Conservation (phyloP, 345 rosid species). For the Xanthoceras sorbifolium region DNA sequence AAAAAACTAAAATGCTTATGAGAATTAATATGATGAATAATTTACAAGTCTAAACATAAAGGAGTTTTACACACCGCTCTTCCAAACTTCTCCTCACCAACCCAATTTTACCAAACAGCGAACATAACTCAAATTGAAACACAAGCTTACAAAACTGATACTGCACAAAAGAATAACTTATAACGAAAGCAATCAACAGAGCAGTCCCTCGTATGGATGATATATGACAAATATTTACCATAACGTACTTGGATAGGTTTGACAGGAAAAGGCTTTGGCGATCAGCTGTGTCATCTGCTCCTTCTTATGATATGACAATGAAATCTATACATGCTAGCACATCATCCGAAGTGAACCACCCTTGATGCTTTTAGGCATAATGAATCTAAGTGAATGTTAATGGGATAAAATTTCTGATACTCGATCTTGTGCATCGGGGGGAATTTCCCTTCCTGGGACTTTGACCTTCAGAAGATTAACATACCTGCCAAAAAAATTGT, state of each 20-base stretch:
- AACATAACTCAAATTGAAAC: slow-evolving; percentile 1
- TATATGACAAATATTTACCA: slow-evolving; percentile 8
- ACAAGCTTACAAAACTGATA: slow-evolving; percentile 26
- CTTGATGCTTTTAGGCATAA: background rate
- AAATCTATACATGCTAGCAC: slow-evolving; percentile 16
- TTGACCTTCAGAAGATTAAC: slow-evolving; percentile 70
- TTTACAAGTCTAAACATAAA: background rate
- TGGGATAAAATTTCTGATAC: slow-evolving; percentile 60
- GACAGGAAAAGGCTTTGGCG: slow-evolving; percentile 1
- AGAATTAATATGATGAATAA: slow-evolving; percentile 7
- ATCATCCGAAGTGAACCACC: background rate
- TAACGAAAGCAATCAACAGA: slow-evolving; percentile 2
- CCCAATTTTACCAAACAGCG: slow-evolving; percentile 2
- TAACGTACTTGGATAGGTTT: background rate
- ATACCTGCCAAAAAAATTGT: slow-evolving; percentile 50
- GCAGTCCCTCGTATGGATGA: background rate
- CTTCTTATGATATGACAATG: background rate
- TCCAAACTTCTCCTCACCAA: slow-evolving; percentile 1
- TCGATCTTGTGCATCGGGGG: slow-evolving; percentile 71
- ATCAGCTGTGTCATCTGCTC: background rate
- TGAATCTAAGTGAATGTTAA: slow-evolving; percentile 24
- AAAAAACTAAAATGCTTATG: background rate
- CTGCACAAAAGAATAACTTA: slow-evolving; percentile 20
- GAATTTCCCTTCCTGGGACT: slow-evolving; percentile 91
- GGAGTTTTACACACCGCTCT: background rate